Percentiles rank a stretch among this genome's conserved stretches.
Conservation (phyloP, 2,329 filamentous ascomycete species). For the Sarocladium brachiariae region DNA sequence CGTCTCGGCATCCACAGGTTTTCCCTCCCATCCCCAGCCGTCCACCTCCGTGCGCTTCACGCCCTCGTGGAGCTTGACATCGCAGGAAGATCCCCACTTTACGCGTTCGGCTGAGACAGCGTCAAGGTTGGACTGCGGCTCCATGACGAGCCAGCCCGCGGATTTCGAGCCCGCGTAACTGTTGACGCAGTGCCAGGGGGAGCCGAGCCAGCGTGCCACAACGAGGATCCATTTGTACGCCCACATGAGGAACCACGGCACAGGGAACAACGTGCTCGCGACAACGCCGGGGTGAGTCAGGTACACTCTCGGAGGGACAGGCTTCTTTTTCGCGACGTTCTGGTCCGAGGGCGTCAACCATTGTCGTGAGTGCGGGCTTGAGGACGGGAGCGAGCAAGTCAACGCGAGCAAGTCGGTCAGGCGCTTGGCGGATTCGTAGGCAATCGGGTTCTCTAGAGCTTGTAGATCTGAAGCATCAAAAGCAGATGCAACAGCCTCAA, state of each 20-base stretch:
- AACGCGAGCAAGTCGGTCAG: conserved; percentile 79
- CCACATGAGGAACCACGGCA: conserved; percentile 62
- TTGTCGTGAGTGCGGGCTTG: conserved; percentile 45
- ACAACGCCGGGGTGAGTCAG: conserved; percentile 82
- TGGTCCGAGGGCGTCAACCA: conserved; percentile 42
- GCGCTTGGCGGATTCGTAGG: conserved; percentile 81
- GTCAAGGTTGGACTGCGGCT: conserved; percentile 56
- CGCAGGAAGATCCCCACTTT: conserved; percentile 82
- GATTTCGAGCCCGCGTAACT: conserved; percentile 71
- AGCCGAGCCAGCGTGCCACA: conserved; percentile 70
- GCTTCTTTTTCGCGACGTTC: conserved; percentile 16
- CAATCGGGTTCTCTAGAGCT: conserved; percentile 49
- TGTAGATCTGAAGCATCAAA: conserved; percentile 71
- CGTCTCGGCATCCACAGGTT: conserved; percentile 38
- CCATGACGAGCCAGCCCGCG: conserved; percentile 71
- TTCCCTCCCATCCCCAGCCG: conserved; percentile 72
- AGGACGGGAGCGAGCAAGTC: conserved; percentile 60
- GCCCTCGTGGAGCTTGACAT: conserved; percentile 37
- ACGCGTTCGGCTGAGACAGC: conserved; percentile 43
- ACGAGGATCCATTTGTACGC: conserved; percentile 63
- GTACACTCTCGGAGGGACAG: conserved; percentile 56
- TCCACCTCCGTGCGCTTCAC: conserved; percentile 76
- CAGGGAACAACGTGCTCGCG: conserved; percentile 71
- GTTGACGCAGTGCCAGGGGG: conserved; percentile 78
- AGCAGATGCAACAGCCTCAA: conserved; percentile 54